Base-by-base conservation (phyloP, 1,284 basidiomycete genomes). In the Ganoderma boninense region DNA sequence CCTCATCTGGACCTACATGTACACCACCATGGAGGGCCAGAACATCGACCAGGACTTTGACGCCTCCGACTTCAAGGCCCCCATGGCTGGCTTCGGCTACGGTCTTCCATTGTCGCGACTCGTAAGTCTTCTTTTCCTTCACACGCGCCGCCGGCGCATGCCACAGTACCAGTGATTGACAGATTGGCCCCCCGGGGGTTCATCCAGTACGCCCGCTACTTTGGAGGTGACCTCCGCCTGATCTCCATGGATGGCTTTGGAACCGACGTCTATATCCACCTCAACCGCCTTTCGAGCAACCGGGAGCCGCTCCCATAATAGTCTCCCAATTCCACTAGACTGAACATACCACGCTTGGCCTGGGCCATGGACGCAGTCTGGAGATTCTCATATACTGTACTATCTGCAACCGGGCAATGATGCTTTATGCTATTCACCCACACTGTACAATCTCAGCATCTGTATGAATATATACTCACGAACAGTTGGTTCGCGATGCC, bases 1-100 rank as follows among this genome's bases (percentile, higher is more conserved):
- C 5, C 87, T 98, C 66, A 98, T 99, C 65, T 99, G 97, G 97
- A 99, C 97, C 70, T 99, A 97, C 82, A 97, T 97, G 93, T 99
- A 99, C 80, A 99, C 98, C 44, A 99, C 98, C 2, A 98, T 99
- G 90, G 93, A 95, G 78, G 91, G 91, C 4, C 94, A 96, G 81
- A 92, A 90, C 40, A 88, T 99, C 57, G 95, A 96, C 75, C 92
- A 93, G 78, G 87, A 97, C 76, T 97, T 97, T 80, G 91, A 94
- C 73, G 93, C 92, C 32, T 95, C 93, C 69, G 97, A 99, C 82
- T 99, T 99, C 83, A 96, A 97, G 80, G 97, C 97, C 5, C 97
- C 97, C 0, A 98, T 99, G 97, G 97, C 97, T 54, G 97, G 97
- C 2, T 99, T 97, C 78, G 96, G 95, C 13, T 99, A 98, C 80